Percentiles rank a stretch among this genome's conserved stretches.
Evolutionary conservation across 2,329 filamentous ascomycete genomes (phyloP).

Genomic region (Fusarium sp.): DNA sequence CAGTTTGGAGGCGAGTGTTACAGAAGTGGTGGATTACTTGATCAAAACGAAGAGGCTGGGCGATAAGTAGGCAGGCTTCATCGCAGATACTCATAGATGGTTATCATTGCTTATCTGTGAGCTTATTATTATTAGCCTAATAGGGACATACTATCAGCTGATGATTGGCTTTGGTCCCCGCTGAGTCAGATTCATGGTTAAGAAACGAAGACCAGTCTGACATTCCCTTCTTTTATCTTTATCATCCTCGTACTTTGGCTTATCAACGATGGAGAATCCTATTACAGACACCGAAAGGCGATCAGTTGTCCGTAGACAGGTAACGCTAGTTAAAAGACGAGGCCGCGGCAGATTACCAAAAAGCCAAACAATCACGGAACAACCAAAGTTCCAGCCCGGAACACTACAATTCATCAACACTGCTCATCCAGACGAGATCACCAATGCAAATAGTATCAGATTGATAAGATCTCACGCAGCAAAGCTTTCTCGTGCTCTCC

Average conservation of each 20-base stretch:
- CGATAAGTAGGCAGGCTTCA: neutral
- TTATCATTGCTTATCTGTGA: neutral
- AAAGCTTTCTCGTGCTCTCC: neutral
- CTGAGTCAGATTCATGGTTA: neutral
- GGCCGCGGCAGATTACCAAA: conserved; percentile 4
- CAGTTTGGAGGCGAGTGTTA: neutral
- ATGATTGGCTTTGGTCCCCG: neutral
- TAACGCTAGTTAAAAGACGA: neutral
- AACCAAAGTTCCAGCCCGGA: neutral
- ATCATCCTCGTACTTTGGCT: neutral
- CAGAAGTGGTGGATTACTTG: conserved; percentile 16
- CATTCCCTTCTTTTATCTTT: neutral
- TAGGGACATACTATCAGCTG: neutral
- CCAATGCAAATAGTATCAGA: neutral
- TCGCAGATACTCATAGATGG: neutral
- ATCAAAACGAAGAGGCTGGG: neutral
- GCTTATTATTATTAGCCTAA: neutral
- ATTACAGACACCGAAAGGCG: neutral
- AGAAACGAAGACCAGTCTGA: neutral
- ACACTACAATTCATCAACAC: conserved; percentile 9
- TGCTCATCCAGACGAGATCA: neutral
- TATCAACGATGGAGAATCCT: neutral
- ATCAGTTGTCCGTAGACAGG: neutral
- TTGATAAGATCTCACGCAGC: conserved; percentile 14
- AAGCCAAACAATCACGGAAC: neutral